Evolutionary conservation across 371 early-diverging fungal species (phyloP).

Genomic region (Mucor velutinosus): DNA sequence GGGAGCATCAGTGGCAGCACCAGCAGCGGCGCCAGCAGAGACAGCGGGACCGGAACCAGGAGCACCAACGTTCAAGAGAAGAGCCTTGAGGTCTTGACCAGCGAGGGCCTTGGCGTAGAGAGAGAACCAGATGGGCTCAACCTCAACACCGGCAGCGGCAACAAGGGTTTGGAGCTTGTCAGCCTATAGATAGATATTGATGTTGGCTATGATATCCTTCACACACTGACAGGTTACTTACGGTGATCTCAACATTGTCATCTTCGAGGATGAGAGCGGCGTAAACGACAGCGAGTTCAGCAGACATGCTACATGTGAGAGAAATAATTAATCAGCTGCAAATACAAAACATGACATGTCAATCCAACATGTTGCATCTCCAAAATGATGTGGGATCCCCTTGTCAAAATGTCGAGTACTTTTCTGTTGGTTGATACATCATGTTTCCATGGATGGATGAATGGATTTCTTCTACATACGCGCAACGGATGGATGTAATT

Average conservation of each 20-base stretch:
- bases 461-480: slow-evolving; percentile 4
- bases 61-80: slow-evolving; percentile 92
- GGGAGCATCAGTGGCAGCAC: slow-evolving; percentile 56
- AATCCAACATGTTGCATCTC: background rate
- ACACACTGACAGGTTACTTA: slow-evolving; percentile 49
- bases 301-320: slow-evolving; percentile 46
- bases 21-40: slow-evolving; percentile 56
- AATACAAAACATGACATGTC: background rate
- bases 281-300: slow-evolving; percentile 94
- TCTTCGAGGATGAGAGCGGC: slow-evolving; percentile 98
- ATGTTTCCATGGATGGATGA: background rate
- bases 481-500: slow-evolving; percentile 20
- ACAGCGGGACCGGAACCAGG: slow-evolving; percentile 76
- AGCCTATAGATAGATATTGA: slow-evolving; percentile 62
- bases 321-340: background rate
- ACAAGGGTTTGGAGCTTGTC: slow-evolving; percentile 93
- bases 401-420: background rate
- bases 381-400: background rate
- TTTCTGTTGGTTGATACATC: background rate
- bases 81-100: slow-evolving; percentile 89
- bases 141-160: slow-evolving; percentile 90
- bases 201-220: background rate
- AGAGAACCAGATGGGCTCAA: slow-evolving; percentile 95
- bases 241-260: slow-evolving; percentile 95
- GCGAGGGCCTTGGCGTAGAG: slow-evolving; percentile 98